These are phyloP conservation scores for Pholiota adiposa DNA, from an alignment of 1,284 basidiomycete genomes.

Conservation along the genomic window DNA sequence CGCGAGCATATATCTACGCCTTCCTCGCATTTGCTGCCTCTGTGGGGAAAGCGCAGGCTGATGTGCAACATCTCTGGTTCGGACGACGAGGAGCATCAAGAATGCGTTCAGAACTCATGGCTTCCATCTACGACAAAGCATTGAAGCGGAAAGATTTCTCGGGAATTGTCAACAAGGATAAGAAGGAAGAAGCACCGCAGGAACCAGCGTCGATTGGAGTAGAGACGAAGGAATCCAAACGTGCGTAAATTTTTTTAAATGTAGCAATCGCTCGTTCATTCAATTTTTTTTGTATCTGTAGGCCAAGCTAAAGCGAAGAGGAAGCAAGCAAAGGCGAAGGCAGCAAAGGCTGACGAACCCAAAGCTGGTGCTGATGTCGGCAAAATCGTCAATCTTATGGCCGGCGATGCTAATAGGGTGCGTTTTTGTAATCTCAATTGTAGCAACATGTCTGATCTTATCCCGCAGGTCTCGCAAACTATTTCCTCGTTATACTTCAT, in stretches of 20 bases:
- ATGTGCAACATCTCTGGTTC: conserved; percentile 81
- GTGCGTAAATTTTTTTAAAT: conserved; percentile 13
- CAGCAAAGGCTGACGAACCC: conserved; percentile 55
- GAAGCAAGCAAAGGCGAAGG: conserved; percentile 41
- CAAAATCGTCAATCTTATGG: conserved; percentile 83
- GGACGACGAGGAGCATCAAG: conserved; percentile 73
- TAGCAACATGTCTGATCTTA: not conserved
- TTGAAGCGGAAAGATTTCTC: conserved; percentile 85
- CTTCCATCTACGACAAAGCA: conserved; percentile 89
- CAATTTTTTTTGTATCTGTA: not conserved
- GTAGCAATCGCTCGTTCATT: not conserved
- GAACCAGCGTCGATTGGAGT: conserved; percentile 16
- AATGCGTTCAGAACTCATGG: conserved; percentile 76
- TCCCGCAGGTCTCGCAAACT: conserved; percentile 49
- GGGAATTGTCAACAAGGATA: conserved; percentile 67
- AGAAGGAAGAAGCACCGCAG: conserved; percentile 27
- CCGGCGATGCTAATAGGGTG: conserved; percentile 64
- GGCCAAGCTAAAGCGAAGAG: conserved; percentile 42
- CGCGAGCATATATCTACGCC: conserved; percentile 75
- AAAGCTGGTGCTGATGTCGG: conserved; percentile 75
- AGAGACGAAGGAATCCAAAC: conserved; percentile 38
- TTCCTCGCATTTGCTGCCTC: conserved; percentile 66
- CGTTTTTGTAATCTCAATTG: conserved; percentile 5
- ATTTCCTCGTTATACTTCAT: conserved; percentile 61
- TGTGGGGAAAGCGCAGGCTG: conserved; percentile 66